Evolutionary conservation across 768 basidiomycete species (phyloP).

Genomic region (Termitomyces sp.): DNA sequence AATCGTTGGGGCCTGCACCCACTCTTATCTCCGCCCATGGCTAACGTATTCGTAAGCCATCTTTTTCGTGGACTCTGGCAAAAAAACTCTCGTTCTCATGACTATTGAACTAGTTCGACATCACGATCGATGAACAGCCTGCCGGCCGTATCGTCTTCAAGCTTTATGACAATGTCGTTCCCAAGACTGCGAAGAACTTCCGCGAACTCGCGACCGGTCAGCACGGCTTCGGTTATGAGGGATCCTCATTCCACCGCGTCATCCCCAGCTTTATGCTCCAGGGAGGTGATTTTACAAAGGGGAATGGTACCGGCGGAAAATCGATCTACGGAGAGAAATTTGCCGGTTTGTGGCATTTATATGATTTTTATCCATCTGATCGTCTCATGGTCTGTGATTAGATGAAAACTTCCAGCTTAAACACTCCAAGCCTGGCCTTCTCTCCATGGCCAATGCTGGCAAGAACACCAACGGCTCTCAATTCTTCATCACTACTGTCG

Average conservation of each 20-base stretch:
- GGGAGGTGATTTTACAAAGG: slow-evolving; percentile 78
- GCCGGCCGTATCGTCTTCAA: slow-evolving; percentile 72
- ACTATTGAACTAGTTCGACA: slow-evolving; percentile 51
- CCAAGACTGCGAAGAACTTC: slow-evolving; percentile 78
- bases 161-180: slow-evolving; percentile 77
- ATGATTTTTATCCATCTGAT: slow-evolving; percentile 1
- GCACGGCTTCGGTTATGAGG: slow-evolving; percentile 70
- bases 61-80: background rate
- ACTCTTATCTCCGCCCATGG: slow-evolving; percentile 19
- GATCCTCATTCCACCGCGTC: slow-evolving; percentile 71
- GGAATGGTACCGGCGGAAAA: slow-evolving; percentile 74
- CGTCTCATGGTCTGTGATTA: slow-evolving; percentile 16
- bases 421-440: slow-evolving; percentile 64
- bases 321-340: slow-evolving; percentile 74
- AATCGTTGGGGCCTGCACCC: slow-evolving; percentile 9
- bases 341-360: slow-evolving; percentile 34
- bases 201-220: slow-evolving; percentile 80
- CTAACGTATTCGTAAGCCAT: slow-evolving; percentile 35
- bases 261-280: slow-evolving; percentile 86
- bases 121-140: slow-evolving; percentile 36
- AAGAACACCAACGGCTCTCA: slow-evolving; percentile 80
- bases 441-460: slow-evolving; percentile 81
- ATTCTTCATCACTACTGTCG: slow-evolving; percentile 88
- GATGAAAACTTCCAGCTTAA: slow-evolving; percentile 84
- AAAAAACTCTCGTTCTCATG: background rate